Evolutionary conservation across 2,329 filamentous ascomycete species (phyloP).

Genomic region (Neofusicoccum ribis): DNA sequence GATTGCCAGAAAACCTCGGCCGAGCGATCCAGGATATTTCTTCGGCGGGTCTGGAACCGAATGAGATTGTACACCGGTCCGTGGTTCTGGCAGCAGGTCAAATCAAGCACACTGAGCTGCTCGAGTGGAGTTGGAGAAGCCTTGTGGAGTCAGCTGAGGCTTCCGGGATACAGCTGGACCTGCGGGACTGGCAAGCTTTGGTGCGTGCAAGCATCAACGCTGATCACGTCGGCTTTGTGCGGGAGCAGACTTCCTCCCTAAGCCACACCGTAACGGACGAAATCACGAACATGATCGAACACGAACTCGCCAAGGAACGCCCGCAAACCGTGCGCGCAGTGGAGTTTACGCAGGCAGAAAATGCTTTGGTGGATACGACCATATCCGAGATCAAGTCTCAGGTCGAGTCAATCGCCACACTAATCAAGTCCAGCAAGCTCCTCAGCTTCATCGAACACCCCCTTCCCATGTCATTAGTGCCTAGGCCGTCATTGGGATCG

Average conservation of each 20-base stretch:
- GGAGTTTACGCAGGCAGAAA: conserved; percentile 20
- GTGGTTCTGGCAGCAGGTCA: conserved; percentile 33
- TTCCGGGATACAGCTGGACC: conserved; percentile 26
- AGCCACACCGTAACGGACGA: conserved; percentile 28
- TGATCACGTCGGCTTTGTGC: conserved; percentile 27
- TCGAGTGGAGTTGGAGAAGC: conserved; percentile 34
- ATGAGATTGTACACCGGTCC: background rate
- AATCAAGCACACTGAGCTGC: conserved; percentile 26
- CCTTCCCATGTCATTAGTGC: conserved; percentile 39
- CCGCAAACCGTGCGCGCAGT: background rate
- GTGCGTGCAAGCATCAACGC: conserved; percentile 33
- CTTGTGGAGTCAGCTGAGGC: conserved; percentile 28
- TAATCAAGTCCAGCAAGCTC: background rate
- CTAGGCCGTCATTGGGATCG: conserved; percentile 26
- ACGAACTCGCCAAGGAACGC: background rate
- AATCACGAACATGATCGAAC: conserved; percentile 4
- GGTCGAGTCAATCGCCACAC: conserved; percentile 30
- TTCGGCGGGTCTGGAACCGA: background rate
- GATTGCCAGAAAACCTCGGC: conserved; percentile 1
- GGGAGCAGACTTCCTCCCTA: conserved; percentile 28
- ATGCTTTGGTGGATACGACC: conserved; percentile 21
- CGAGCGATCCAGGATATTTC: conserved; percentile 1
- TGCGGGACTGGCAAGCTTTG: conserved; percentile 36
- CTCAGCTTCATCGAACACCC: conserved; percentile 34
- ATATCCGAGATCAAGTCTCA: conserved; percentile 28